Conservation (phyloP, 2,329 filamentous ascomycete species). For the Penicillium hesseltinei region DNA sequence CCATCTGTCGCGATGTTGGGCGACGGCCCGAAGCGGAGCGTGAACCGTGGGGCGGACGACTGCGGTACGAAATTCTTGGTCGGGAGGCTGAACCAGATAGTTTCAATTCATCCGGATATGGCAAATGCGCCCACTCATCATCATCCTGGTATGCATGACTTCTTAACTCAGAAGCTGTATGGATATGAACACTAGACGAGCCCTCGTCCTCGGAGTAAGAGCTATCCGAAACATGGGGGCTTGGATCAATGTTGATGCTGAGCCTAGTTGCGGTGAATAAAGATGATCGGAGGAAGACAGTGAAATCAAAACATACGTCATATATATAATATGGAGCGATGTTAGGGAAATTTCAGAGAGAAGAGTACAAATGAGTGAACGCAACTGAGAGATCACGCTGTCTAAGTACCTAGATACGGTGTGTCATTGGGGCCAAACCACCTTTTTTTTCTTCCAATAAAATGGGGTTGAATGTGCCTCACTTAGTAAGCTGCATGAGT, state of each 20-base stretch:
- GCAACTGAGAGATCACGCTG: no score
- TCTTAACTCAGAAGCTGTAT: constrained; percentile 34
- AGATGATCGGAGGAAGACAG: no score
- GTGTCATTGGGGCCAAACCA: no score
- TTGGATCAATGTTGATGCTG: constrained; percentile 44
- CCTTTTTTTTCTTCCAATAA: no score
- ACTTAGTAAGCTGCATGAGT: no score
- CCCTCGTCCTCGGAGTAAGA: constrained; percentile 46
- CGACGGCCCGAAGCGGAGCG: constrained; percentile 40
- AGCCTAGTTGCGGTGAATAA: constrained; percentile 28
- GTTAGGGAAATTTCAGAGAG: no score
- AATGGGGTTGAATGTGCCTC: no score
- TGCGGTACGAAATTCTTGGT: constrained; percentile 41
- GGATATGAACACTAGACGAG: constrained; percentile 46
- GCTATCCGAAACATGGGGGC: constrained; percentile 29
- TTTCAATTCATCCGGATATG: constrained; percentile 49
- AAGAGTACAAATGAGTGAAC: no score
- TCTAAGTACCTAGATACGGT: no score
- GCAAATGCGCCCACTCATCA: constrained; percentile 41
- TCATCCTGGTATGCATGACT: constrained; percentile 43
- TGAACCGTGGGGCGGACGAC: constrained; percentile 40
- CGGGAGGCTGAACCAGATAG: constrained; percentile 49
- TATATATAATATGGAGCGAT: no score
- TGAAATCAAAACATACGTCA: no score
- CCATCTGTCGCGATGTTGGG: constrained; percentile 36